These are phyloP conservation scores for Skeletonema costatum DNA, from an alignment of 108 stramenopile species.

Conservation along the genomic window DNA sequence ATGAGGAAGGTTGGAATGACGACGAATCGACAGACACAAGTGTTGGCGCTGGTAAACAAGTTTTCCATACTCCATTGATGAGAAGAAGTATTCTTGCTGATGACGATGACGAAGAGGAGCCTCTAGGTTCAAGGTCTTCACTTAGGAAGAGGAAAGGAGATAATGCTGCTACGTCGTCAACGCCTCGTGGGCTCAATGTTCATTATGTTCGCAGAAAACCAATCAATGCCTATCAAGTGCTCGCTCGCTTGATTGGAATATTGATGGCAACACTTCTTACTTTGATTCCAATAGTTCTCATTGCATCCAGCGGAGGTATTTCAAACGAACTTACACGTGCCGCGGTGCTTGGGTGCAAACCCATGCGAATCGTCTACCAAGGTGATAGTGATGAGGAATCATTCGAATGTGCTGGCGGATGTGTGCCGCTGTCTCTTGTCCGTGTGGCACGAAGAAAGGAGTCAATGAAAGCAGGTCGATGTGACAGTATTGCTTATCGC, in stretches of 20 bases:
- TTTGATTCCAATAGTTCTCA: constrained; percentile 42
- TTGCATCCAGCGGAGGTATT: constrained; percentile 32
- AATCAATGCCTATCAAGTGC: constrained; percentile 15
- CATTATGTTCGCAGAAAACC: constrained; percentile 1
- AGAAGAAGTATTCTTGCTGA: constrained; percentile 43
- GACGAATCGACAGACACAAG: constrained; percentile 49
- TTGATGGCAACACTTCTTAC: constrained; percentile 39
- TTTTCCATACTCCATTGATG: constrained; percentile 49
- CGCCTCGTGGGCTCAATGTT: not conserved
- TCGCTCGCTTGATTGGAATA: constrained; percentile 37
- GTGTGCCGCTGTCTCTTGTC: constrained; percentile 35
- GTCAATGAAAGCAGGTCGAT: constrained; percentile 35
- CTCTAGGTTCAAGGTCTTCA: constrained; percentile 17
- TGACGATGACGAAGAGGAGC: constrained; percentile 49
- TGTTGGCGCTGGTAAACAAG: constrained; percentile 30
- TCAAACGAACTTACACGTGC: constrained; percentile 43
- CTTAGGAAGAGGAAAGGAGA: constrained; percentile 36
- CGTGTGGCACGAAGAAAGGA: constrained; percentile 23
- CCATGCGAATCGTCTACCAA: constrained; percentile 42
- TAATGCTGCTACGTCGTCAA: not conserved
- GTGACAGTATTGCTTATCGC: constrained; percentile 44
- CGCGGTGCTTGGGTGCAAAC: constrained; percentile 42
- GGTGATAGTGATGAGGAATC: constrained; percentile 9
- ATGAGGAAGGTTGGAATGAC: constrained; percentile 24
- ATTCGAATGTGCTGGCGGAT: constrained; percentile 48